phyloP scores from a whole-genome alignment of 257 asterid genomes.

The Solanum chilense region DNA sequence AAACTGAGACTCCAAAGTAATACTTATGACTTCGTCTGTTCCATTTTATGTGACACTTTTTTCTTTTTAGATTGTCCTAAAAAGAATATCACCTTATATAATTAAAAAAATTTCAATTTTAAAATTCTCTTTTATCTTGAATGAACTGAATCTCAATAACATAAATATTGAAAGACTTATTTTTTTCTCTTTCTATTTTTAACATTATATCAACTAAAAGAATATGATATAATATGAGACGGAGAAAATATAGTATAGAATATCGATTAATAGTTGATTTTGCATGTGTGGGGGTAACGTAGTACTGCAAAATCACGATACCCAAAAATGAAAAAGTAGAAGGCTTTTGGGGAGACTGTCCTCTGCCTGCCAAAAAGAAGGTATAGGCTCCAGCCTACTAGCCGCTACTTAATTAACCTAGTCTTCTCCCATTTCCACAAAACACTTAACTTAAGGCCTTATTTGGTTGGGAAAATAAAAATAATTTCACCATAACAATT shows the following conservation, averaged over 20 bases:
- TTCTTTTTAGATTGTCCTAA: rapidly evolving
- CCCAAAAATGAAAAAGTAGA: neutral
- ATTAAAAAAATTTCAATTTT: too few species aligned
- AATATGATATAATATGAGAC: neutral
- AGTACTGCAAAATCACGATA: neutral
- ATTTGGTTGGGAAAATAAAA: neutral
- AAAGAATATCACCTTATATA: too few species aligned
- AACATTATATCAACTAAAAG: rapidly evolving
- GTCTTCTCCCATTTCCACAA: neutral
- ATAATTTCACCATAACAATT: too few species aligned
- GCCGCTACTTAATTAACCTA: neutral
- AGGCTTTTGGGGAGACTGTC: neutral
- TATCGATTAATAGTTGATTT: neutral
- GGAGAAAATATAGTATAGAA: too few species aligned
- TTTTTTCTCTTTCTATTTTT: too few species aligned
- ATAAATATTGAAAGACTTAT: rapidly evolving
- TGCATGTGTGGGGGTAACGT: neutral
- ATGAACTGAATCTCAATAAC: too few species aligned
- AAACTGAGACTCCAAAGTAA: neutral
- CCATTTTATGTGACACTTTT: neutral
- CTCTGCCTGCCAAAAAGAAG: neutral
- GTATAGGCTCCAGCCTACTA: neutral
- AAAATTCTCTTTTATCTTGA: neutral
- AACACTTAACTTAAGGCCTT: neutral
- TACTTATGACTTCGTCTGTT: too few species aligned